A percentile compares a stretch with the other conserved stretches of the same genome.
phyloP scores from a whole-genome alignment of 169 alveolate species.

The Plasmodium reichenowi region DNA sequence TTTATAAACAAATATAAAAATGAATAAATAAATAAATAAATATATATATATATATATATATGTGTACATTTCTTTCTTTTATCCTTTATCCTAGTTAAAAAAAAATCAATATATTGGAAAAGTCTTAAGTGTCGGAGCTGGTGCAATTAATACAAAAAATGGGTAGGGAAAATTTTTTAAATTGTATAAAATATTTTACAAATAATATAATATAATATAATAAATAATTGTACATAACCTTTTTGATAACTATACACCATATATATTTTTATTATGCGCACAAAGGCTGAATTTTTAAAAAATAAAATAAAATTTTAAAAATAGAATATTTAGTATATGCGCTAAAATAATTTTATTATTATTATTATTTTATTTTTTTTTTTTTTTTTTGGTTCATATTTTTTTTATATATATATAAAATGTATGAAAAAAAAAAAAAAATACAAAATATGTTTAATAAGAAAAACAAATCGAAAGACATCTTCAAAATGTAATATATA shows the following conservation, averaged over 20 bases:
- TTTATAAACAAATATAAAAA: neutral
- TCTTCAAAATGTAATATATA: neutral
- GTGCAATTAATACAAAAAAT: slow-evolving; percentile 58
- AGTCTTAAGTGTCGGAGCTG: slow-evolving; percentile 68
- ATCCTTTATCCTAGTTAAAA: slow-evolving; percentile 8
- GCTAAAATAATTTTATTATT: slow-evolving; percentile 38
- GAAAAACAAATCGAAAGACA: neutral
- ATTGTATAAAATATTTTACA: neutral
- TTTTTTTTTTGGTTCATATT: slow-evolving; percentile 12
- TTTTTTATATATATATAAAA: slow-evolving; percentile 11
- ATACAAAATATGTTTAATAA: slow-evolving; percentile 10
- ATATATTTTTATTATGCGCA: slow-evolving; percentile 12
- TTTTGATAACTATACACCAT: neutral
- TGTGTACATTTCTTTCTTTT: neutral
- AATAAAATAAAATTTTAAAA: slow-evolving; percentile 48
- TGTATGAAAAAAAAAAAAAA: slow-evolving; percentile 29
- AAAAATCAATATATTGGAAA: slow-evolving; percentile 69
- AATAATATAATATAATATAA: neutral
- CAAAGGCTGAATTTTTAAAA: slow-evolving; percentile 76
- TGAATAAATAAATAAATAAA: neutral
- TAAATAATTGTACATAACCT: neutral
- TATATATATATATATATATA: neutral
- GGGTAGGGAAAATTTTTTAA: slow-evolving; percentile 24
- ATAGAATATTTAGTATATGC: slow-evolving; percentile 51
- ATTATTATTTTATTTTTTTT: slow-evolving; percentile 15